Evolutionary conservation across 108 stramenopile genomes (phyloP).

Genomic region (Cyclotella sp.): DNA sequence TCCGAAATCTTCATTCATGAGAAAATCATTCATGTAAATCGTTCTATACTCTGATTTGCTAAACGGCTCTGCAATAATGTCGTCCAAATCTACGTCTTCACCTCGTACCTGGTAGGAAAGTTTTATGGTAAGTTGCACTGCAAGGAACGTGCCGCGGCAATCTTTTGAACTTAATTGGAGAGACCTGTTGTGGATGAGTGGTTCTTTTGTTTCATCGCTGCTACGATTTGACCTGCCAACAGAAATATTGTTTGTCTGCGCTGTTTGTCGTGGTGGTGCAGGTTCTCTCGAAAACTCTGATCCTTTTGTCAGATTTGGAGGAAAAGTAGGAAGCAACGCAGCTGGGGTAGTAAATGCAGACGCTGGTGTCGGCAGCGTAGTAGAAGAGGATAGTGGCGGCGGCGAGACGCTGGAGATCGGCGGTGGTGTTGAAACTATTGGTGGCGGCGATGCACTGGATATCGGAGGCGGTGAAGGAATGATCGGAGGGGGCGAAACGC

Average conservation of each 20-base stretch:
- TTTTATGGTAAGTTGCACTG: conserved; percentile 4
- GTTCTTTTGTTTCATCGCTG: neutral
- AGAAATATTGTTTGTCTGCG: neutral
- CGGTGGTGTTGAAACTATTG: too few relatives aligned
- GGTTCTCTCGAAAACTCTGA: too few relatives aligned
- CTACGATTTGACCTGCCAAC: neutral
- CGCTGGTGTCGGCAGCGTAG: too few relatives aligned
- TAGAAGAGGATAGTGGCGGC: too few relatives aligned
- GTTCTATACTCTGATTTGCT: conserved; percentile 1
- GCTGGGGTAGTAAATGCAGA: too few relatives aligned
- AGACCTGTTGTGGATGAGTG: neutral
- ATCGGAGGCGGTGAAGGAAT: too few relatives aligned
- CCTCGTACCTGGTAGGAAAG: conserved; percentile 1
- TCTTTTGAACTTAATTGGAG: conserved; percentile 5
- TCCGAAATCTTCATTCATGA: conserved; percentile 11
- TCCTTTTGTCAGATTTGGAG: too few relatives aligned
- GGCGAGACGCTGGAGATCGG: too few relatives aligned
- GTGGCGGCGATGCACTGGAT: too few relatives aligned
- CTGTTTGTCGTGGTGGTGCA: too few relatives aligned
- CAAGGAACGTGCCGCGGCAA: neutral
- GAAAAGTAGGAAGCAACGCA: too few relatives aligned
- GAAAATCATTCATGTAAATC: conserved; percentile 3
- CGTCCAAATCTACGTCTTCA: neutral
- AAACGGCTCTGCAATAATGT: conserved; percentile 3
- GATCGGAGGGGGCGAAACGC: too few relatives aligned